These are phyloP conservation scores for Prasinococcaceae sp. DNA, from an alignment of 139 green algal species.

Conservation along the genomic window DNA sequence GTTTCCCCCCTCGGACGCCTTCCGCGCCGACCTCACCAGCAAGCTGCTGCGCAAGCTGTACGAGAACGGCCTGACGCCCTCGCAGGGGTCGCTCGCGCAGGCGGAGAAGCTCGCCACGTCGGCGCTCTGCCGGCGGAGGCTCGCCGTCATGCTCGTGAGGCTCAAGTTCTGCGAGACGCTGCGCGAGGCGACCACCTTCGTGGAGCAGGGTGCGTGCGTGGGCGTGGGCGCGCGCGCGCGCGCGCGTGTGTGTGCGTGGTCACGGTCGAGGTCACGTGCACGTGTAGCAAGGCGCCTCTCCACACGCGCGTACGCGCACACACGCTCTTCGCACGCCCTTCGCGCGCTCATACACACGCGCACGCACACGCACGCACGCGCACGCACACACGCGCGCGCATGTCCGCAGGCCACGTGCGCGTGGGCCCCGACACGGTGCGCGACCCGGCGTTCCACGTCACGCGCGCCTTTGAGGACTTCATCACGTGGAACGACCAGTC, in stretches of 20 bases:
- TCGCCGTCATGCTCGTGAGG: constrained; percentile 86
- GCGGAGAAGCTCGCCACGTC: constrained; percentile 76
- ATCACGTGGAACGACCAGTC: constrained; percentile 92
- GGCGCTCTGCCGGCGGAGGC: constrained; percentile 74
- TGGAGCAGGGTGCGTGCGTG: constrained; percentile 91
- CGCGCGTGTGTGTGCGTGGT: no score
- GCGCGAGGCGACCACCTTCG: constrained; percentile 77
- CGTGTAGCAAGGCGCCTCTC: no score
- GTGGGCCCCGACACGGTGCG: constrained; percentile 84
- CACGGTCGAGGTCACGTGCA: no score
- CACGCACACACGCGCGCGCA: neutral
- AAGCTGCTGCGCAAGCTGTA: constrained; percentile 82
- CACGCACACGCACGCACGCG: neutral
- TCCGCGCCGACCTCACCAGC: constrained; percentile 85
- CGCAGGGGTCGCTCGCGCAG: constrained; percentile 84
- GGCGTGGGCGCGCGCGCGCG: no score
- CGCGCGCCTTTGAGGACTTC: constrained; percentile 86
- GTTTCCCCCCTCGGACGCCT: constrained; percentile 64
- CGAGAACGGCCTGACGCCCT: constrained; percentile 78
- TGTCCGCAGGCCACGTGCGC: constrained; percentile 49
- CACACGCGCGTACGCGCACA: no score
- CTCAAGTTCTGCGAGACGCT: constrained; percentile 85
- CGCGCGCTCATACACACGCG: no score
- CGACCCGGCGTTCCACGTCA: constrained; percentile 83
- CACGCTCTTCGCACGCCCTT: no score